Evolutionary conservation across 768 basidiomycete genomes (phyloP).

Genomic region (Grammothele lineata): DNA sequence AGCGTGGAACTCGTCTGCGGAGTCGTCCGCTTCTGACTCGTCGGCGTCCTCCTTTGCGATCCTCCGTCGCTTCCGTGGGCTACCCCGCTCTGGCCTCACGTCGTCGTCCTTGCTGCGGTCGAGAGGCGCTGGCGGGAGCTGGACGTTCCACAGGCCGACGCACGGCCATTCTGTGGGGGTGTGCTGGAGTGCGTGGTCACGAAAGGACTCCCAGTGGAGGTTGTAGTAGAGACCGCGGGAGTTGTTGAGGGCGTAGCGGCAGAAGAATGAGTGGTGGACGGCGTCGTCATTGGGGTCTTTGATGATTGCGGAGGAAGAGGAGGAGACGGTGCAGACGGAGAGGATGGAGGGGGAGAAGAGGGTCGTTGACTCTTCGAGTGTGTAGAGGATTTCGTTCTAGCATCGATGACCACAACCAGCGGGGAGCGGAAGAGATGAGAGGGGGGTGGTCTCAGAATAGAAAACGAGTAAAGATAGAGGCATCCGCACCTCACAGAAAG

Average conservation of each 20-base stretch:
- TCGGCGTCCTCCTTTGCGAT: slow-evolving; percentile 1
- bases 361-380: slow-evolving; percentile 40
- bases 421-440: neutral
- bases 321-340: slow-evolving; percentile 44
- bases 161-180: slow-evolving; percentile 5
- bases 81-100: neutral
- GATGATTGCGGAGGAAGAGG: slow-evolving; percentile 1
- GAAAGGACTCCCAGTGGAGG: slow-evolving; percentile 55
- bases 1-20: slow-evolving; percentile 11
- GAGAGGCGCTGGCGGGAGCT: neutral
- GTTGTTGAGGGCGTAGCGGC: slow-evolving; percentile 54
- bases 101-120: neutral
- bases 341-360: slow-evolving; percentile 50
- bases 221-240: slow-evolving; percentile 58
- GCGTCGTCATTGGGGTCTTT: neutral
- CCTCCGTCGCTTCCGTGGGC: slow-evolving; percentile 10
- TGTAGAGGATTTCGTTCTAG: slow-evolving; percentile 75
- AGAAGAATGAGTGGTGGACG: slow-evolving; percentile 28
- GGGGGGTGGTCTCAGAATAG: no score
- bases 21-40: slow-evolving; percentile 9
- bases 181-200: slow-evolving; percentile 31
- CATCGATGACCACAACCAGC: neutral
- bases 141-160: slow-evolving; percentile 17
- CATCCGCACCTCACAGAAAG: slow-evolving; percentile 57
- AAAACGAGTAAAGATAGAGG: no score